Base-by-base conservation (phyloP, 2,329 filamentous ascomycete genomes). In the Trichothecium roseum region DNA sequence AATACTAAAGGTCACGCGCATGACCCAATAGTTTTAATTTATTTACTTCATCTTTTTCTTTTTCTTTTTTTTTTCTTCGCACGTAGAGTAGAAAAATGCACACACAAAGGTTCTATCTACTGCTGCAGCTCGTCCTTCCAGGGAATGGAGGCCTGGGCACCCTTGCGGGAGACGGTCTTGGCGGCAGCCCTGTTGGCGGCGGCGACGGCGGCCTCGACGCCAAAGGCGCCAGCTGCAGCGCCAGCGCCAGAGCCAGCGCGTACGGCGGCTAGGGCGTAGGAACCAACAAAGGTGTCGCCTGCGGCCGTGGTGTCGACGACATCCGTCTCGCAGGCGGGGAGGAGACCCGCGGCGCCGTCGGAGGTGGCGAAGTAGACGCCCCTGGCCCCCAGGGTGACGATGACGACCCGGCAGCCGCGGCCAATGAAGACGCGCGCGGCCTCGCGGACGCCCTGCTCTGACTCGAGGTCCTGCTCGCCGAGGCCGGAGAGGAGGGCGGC, bases 281-380 rank as follows among this genome's bases (percentile, higher is more conserved):
- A 82, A 2, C 91, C 89, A 5, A 93, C 84, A 60, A 95, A 95
- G 0, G 89, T 95, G 56, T 96, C 89, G 0, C 89, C 89, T 5
- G 91, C 91, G 2, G 83, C 89, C 7, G 89, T 96, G 1, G 89
- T 96, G 56, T 96, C 89, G 4, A 95, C 76, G 2, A 96, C 89
- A 15, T 56, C 60, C 4, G 85, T 81, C 56, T 82, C 81, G 42
- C 74, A 68, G 0, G 84, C 85, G 3, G 63, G 55, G 4, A 87
- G 57, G 43, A 77, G 50, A 2, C 63, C 68, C 35, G 63, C 63
- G 30, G 47, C 49, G 17, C 55, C 58, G 3, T 42, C 45, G 30
- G 45, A 59, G 15, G 66, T 72, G 37, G 69, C 63, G 52, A 73
- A 85, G 54, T 76, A 86, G 18, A 81, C 81, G n/a, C 87, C 87